Conservation (phyloP, 805 yeast species). For the Blastobotrys parvus region DNA sequence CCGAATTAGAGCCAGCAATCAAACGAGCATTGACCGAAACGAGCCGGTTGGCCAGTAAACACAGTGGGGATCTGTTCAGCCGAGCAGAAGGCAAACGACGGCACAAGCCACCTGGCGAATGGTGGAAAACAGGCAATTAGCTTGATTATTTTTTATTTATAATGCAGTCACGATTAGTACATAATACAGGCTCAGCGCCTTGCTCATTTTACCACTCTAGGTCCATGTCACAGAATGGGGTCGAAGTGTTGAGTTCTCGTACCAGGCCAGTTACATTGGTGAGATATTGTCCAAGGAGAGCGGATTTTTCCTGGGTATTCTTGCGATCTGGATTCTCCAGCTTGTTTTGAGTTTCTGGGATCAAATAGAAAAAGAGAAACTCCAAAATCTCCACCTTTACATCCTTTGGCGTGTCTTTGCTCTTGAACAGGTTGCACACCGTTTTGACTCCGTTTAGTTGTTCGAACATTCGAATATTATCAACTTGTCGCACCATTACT, state of each 20-base stretch:
- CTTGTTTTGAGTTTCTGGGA: constrained; percentile 43
- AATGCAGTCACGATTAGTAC: too few species aligned
- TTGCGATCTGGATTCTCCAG: constrained; percentile 23
- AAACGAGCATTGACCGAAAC: too few species aligned
- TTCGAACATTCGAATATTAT: constrained; percentile 55
- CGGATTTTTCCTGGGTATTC: constrained; percentile 39
- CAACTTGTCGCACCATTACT: constrained; percentile 46
- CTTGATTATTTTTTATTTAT: too few species aligned
- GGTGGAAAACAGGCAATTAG: too few species aligned
- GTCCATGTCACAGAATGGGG: constrained; percentile 42
- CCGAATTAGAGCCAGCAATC: too few species aligned
- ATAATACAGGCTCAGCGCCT: too few species aligned
- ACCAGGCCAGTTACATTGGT: constrained; percentile 41
- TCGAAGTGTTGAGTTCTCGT: constrained; percentile 36
- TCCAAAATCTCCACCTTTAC: constrained; percentile 59
- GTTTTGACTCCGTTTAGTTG: constrained; percentile 44
- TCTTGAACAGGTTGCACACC: constrained; percentile 40
- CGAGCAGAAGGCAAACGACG: too few species aligned
- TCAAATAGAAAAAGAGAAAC: constrained; percentile 58
- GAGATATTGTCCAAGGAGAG: constrained; percentile 34
- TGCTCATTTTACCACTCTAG: constrained; percentile 46
- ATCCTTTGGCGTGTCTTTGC: constrained; percentile 36
- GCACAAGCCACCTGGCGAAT: too few species aligned
- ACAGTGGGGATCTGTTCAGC: too few species aligned
- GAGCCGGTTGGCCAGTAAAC: too few species aligned